phyloP scores from a whole-genome alignment of 2,329 filamentous ascomycete species.

The Polychaeton citri region DNA sequence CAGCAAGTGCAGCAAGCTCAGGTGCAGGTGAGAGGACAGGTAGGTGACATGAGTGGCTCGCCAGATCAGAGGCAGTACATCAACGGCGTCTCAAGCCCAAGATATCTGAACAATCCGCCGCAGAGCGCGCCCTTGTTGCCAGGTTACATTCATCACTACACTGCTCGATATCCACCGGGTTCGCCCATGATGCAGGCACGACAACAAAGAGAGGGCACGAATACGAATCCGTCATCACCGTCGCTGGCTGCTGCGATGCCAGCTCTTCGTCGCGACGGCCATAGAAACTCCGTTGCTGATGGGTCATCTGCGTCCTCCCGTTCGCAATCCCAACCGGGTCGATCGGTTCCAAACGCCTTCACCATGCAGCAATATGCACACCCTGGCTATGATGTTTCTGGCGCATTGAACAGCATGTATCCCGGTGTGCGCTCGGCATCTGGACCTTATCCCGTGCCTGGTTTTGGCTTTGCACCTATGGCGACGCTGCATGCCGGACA shows the following conservation, averaged over 20 bases:
- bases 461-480: conserved; percentile 11
- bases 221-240: conserved; percentile 36
- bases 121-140: conserved; percentile 25
- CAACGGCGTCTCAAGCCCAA: conserved; percentile 18
- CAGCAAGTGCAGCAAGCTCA: conserved; percentile 25
- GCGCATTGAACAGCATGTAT: conserved; percentile 19
- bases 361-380: conserved; percentile 23
- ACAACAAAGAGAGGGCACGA: conserved; percentile 27
- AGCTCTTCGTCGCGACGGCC: conserved; percentile 27
- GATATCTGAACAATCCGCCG: conserved; percentile 17
- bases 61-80: conserved; percentile 22
- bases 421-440: conserved; percentile 18
- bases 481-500: conserved; percentile 8
- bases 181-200: conserved; percentile 24
- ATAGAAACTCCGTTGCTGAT: conserved; percentile 31
- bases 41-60: conserved; percentile 24
- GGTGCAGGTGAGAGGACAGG: conserved; percentile 13
- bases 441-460: conserved; percentile 11
- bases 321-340: conserved; percentile 38
- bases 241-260: conserved; percentile 31
- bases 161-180: conserved; percentile 27
- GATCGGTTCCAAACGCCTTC: conserved; percentile 27
- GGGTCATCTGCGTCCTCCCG: conserved; percentile 26
- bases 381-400: conserved; percentile 26
- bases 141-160: conserved; percentile 33